Evolutionary conservation across 805 yeast species (phyloP), one percentile per base, ranked within the genome.

Genomic region (Debaryomyces hansenii): DNA sequence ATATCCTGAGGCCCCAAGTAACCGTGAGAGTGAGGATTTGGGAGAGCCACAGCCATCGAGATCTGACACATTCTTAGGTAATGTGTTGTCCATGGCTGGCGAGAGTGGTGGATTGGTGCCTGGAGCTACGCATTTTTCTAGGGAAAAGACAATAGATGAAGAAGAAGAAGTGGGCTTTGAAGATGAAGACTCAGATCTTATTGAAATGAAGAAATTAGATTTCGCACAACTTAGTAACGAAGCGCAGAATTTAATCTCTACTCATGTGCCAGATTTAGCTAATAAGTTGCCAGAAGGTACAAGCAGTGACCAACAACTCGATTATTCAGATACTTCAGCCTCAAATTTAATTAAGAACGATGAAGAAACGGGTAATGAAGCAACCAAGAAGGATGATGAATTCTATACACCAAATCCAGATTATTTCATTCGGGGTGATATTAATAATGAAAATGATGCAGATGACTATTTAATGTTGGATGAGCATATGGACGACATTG

Each of bases 161-260:
- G 67, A 63, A 27, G 74, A 69, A 20, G 74, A 67, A 44, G 44
- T 58, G 12, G 51, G 64, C 32, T 46, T 59, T 10, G 47, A 37
- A 9, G 38, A 37, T 37, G 54, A 54, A 4, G 63, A 63, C 15
- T 58, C 57, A 7, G 69, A 69, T 38, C 66, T 67, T n/a, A 69
- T 79, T 10, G 82, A 78, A 47, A 56, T 78, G 70, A 66, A 64
- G 14, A 67, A 65, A 20, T 50, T 81, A 39, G 72, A 74, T 40
- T 69, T 73, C 33, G 74, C 66, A 3, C 63, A 68, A 28, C 62
- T 78, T 28, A 70, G 72, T 21, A 68, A 72, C 32, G 84, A 83
- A 50, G 89, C 88, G 1, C 70, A 72, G 43, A 75, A 75, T 27
- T 67, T 84, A 47, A 77, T 84, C 5, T 66, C 72, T 20, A 71